Evolutionary conservation across 2,329 filamentous ascomycete genomes (phyloP), one percentile per base, ranked within the genome.

Genomic region (Penicillium janthinellum): DNA sequence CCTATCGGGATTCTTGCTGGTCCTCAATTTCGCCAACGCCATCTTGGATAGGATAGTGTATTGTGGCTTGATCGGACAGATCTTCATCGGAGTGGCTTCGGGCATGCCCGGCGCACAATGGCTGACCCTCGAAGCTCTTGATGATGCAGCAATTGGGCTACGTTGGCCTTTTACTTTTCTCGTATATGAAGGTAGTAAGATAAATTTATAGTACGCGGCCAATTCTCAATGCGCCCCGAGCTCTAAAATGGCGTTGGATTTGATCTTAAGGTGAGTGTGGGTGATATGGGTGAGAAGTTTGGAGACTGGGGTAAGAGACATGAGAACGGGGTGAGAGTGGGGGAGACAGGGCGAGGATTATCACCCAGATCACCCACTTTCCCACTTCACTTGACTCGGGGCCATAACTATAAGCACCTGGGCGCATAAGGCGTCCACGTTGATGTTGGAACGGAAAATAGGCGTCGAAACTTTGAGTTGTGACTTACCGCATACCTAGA

Each of bases 91-190:
- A 12, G 83, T 91, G 8, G 83, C 86, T 8, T 93, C 84, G 90
- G 90, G 90, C 8, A 83, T 82, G 0, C 89, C 90, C 0, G 88
- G 88, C 1, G 83, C 79, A 3, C 80, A 84, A 70, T 87, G 84
- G 82, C 80, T 93, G 0, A 77, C 79, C 0, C 20, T 58, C 0
- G 76, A 81, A 4, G 73, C 79, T 1, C 17, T 17, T 17, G 17
- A 79, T 80, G 0, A 78, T 90, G 31, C 82, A 88, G 22, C 83
- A 89, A 60, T 72, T 92, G 1, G 90, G 90, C 0, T 93, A 92
- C 69, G 74, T 92, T 0, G 90, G 90, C 0, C 72, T 92, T n/a
- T 82, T 92, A 6, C 75, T 91, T 92, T 91, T 92, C 1, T 4
- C 1, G 88, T 92, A 0, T 92, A 86, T 70, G 87, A 92, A 79